Conservation (phyloP, 805 yeast species). For the Ogataea methylovora region DNA sequence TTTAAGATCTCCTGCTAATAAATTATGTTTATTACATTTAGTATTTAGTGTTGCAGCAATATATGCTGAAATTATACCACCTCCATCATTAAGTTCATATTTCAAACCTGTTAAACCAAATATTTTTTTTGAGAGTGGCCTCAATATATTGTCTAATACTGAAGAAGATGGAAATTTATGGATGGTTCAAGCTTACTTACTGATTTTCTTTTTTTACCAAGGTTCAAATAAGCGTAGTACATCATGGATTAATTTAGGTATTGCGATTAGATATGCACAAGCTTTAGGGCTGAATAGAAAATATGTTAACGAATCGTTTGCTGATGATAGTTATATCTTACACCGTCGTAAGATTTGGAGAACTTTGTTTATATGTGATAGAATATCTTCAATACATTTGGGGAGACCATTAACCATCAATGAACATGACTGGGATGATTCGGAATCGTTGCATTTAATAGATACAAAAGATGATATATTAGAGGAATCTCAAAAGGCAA, state of each 20-base stretch:
- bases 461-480: constrained; percentile 15
- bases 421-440: constrained; percentile 33
- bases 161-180: constrained; percentile 34
- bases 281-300: constrained; percentile 33
- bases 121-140: constrained; percentile 29
- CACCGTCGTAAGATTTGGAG: constrained; percentile 25
- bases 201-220: constrained; percentile 33
- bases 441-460: constrained; percentile 7
- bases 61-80: constrained; percentile 18
- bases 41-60: constrained; percentile 34
- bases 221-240: constrained; percentile 30
- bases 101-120: constrained; percentile 20
- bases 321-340: constrained; percentile 17
- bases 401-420: constrained; percentile 31
- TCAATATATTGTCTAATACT: constrained; percentile 19
- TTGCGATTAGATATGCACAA: constrained; percentile 35
- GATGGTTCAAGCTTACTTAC: constrained; percentile 32
- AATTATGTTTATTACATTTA: constrained; percentile 29
- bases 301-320: constrained; percentile 29
- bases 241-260: constrained; percentile 37
- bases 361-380: constrained; percentile 8
- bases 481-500: constrained; percentile 20
- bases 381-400: constrained; percentile 24
- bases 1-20: constrained; percentile 15
- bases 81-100: not conserved